These are phyloP conservation scores for Xylariaceae sp. DNA, from an alignment of 2,329 filamentous ascomycete species.

Conservation along the genomic window DNA sequence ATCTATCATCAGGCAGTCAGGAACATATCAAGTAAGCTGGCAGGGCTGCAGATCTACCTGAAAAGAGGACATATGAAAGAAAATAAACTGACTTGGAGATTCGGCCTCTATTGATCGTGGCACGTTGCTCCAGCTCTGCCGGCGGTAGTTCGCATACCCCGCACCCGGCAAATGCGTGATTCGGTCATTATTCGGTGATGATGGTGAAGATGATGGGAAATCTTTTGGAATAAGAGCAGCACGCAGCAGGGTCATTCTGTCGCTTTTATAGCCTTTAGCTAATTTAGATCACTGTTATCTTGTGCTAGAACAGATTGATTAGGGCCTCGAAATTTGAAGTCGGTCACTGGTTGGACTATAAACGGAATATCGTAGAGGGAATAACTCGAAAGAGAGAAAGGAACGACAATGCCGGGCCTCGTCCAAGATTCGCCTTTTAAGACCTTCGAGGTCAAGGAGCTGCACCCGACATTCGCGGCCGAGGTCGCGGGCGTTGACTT, in stretches of 20 bases:
- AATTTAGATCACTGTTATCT: too few relatives aligned
- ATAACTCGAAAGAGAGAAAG: not conserved
- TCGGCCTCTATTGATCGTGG: not conserved
- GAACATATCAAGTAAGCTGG: not conserved
- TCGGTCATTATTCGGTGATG: too few relatives aligned
- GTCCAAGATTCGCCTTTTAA: slow-evolving; percentile 36
- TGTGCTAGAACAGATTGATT: too few relatives aligned
- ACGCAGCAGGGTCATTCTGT: too few relatives aligned
- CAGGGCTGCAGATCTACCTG: too few relatives aligned
- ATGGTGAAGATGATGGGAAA: too few relatives aligned
- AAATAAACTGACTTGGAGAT: not conserved
- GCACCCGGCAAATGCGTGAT: slow-evolving; percentile 22
- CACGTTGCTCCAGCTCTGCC: not conserved
- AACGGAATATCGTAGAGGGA: not conserved
- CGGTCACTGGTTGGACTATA: too few relatives aligned
- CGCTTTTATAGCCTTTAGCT: too few relatives aligned
- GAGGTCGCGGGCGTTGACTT: slow-evolving; percentile 44
- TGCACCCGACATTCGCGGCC: slow-evolving; percentile 41
- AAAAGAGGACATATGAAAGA: not conserved
- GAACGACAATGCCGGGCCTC: slow-evolving; percentile 36
- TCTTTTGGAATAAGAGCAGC: too few relatives aligned
- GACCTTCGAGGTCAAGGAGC: slow-evolving; percentile 35
- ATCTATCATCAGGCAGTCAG: not conserved
- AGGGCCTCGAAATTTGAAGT: too few relatives aligned
- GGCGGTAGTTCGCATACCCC: slow-evolving; percentile 13